A percentile compares a stretch with the other conserved stretches of the same genome.
These are phyloP conservation scores for Aspergillus homomorphus DNA, from an alignment of 495 filamentous ascomycete species.

Conservation along the genomic window DNA sequence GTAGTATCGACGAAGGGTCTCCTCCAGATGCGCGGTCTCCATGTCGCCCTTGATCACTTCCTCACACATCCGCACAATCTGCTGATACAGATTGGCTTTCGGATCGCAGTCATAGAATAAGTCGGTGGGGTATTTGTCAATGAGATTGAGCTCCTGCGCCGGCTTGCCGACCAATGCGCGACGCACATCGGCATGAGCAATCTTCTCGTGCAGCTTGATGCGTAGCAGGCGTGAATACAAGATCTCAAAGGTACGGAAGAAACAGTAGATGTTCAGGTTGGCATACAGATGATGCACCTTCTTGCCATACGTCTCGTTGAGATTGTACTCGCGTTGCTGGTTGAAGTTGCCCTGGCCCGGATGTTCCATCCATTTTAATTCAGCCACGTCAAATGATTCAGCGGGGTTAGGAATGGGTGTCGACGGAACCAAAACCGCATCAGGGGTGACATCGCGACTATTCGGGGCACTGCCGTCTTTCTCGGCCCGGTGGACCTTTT, in stretches of 20 bases:
- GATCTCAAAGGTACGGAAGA: constrained; percentile 87
- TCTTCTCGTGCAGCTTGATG: constrained; percentile 72
- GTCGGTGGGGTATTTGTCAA: constrained; percentile 73
- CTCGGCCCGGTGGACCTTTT: constrained; percentile 59
- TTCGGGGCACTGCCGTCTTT: constrained; percentile 72
- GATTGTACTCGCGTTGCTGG: constrained; percentile 60
- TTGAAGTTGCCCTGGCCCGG: constrained; percentile 50
- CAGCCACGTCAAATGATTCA: constrained; percentile 45
- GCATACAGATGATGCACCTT: constrained; percentile 80
- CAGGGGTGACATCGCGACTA: constrained; percentile 86
- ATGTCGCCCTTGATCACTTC: constrained; percentile 69
- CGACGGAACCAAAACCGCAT: constrained; percentile 59
- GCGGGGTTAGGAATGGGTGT: constrained; percentile 46
- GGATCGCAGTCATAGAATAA: constrained; percentile 68
- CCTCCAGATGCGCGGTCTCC: constrained; percentile 78
- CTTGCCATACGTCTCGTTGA: constrained; percentile 78
- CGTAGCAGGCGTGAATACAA: constrained; percentile 78
- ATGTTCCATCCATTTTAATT: constrained; percentile 59
- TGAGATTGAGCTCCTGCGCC: constrained; percentile 72
- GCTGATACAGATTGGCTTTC: constrained; percentile 64
- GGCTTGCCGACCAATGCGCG: constrained; percentile 67
- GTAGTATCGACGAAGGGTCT: constrained; percentile 84
- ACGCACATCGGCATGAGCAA: constrained; percentile 67
- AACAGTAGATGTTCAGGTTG: constrained; percentile 85
- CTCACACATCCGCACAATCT: constrained; percentile 65